Conservation (phyloP, 2,329 filamentous ascomycete species). For the Fusarium paranaense region DNA sequence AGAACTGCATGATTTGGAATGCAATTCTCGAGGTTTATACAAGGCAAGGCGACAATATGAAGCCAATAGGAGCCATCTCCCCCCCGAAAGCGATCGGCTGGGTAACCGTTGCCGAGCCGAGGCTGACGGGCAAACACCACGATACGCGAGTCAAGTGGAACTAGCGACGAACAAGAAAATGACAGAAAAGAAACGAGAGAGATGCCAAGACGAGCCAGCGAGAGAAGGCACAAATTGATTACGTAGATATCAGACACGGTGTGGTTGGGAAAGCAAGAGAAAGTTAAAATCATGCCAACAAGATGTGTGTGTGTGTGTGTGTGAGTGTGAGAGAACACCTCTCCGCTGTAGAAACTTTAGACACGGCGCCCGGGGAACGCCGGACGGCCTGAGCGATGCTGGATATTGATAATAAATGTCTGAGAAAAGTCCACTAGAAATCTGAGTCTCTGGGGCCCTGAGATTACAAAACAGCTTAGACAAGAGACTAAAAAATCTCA, state of each 20-base stretch:
- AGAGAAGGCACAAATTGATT: background rate
- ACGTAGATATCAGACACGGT: background rate
- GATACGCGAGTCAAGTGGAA: background rate
- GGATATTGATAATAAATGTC: conserved; percentile 1
- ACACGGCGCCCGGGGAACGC: conserved; percentile 12
- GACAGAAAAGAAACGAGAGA: conserved; percentile 12
- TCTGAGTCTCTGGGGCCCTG: background rate
- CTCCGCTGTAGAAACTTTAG: background rate
- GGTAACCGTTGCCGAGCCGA: conserved; percentile 13
- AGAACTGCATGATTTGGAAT: background rate
- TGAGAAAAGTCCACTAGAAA: background rate
- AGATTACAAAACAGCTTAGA: background rate
- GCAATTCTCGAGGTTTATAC: background rate
- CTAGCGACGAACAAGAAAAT: background rate
- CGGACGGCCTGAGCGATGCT: conserved; percentile 5
- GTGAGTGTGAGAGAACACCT: background rate
- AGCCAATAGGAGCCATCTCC: background rate
- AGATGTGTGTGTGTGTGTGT: background rate
- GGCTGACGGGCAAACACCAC: background rate
- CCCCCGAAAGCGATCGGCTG: background rate
- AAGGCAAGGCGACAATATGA: background rate
- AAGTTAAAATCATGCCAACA: background rate
- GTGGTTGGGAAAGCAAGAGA: background rate
- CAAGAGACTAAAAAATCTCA: background rate
- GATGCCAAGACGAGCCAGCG: background rate